These are phyloP conservation scores for Erythrophleum ivorense DNA, from an alignment of 331 rosid species.

Conservation along the genomic window DNA sequence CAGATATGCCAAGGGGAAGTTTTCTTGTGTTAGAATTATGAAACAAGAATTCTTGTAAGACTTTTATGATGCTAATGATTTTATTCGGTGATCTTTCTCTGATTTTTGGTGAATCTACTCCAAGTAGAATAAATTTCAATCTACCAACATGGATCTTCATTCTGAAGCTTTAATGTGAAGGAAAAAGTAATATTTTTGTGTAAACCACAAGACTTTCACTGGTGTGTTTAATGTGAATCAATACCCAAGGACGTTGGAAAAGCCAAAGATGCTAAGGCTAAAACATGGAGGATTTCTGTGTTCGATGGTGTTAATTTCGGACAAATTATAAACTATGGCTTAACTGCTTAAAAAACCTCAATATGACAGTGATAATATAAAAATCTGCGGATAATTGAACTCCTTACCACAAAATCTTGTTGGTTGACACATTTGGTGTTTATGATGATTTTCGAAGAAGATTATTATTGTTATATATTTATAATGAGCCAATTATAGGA, in stretches of 20 bases:
- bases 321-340: not conserved
- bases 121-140: not conserved
- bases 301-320: too few relatives aligned
- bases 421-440: not conserved
- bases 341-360: not conserved
- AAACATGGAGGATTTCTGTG: not conserved
- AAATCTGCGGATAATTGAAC: not conserved
- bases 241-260: not conserved
- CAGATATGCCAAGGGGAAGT: not conserved
- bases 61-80: not conserved
- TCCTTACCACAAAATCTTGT: not conserved
- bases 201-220: not conserved
- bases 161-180: not conserved
- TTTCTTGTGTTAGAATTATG: not conserved
- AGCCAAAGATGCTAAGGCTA: not conserved
- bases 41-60: conserved; percentile 14
- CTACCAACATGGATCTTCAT: not conserved
- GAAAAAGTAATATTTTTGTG: not conserved
- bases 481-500: conserved; percentile 10
- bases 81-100: not conserved
- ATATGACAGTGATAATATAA: not conserved
- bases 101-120: not conserved
- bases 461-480: not conserved
- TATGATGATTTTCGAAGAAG: not conserved
- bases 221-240: not conserved